phyloP scores from a whole-genome alignment of 768 basidiomycete species.

The Naganishia kalamii region DNA sequence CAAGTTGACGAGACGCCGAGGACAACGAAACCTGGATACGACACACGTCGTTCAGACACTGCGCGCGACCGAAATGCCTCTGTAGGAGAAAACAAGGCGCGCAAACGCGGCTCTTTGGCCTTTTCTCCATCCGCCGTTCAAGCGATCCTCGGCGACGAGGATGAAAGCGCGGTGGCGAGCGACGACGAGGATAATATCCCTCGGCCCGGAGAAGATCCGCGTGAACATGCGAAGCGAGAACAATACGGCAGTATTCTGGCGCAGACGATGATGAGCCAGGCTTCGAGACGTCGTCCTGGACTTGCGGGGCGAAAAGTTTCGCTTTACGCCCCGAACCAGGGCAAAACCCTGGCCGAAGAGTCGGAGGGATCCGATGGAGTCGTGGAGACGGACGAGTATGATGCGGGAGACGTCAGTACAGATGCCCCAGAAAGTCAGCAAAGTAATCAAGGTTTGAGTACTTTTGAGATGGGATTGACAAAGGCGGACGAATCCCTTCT shows the following conservation, averaged over 20 bases:
- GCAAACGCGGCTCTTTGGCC: constrained; percentile 20
- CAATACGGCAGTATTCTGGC: constrained; percentile 25
- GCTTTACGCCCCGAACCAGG: not conserved
- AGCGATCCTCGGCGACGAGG: constrained; percentile 3
- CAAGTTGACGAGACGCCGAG: not conserved
- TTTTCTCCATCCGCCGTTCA: constrained; percentile 15
- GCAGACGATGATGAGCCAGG: constrained; percentile 20
- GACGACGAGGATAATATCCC: not conserved
- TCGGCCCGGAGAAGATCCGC: constrained; percentile 17
- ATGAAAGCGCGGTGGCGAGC: not conserved
- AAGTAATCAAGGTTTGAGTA: not conserved
- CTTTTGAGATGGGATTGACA: constrained; percentile 9
- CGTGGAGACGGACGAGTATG: constrained; percentile 7
- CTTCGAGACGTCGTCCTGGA: not conserved
- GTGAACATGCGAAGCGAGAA: constrained; percentile 8
- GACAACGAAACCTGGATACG: not conserved
- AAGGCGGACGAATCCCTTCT: constrained; percentile 5
- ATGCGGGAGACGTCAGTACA: not conserved
- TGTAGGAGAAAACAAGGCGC: constrained; percentile 11
- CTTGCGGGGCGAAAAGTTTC: not conserved
- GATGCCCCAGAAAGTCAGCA: constrained; percentile 14
- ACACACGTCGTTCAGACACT: not conserved
- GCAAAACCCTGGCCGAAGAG: constrained; percentile 2
- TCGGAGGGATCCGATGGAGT: not conserved
- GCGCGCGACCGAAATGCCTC: constrained; percentile 13